phyloP scores from a whole-genome alignment of 2,329 filamentous ascomycete genomes.

The Fusarium palustre region DNA sequence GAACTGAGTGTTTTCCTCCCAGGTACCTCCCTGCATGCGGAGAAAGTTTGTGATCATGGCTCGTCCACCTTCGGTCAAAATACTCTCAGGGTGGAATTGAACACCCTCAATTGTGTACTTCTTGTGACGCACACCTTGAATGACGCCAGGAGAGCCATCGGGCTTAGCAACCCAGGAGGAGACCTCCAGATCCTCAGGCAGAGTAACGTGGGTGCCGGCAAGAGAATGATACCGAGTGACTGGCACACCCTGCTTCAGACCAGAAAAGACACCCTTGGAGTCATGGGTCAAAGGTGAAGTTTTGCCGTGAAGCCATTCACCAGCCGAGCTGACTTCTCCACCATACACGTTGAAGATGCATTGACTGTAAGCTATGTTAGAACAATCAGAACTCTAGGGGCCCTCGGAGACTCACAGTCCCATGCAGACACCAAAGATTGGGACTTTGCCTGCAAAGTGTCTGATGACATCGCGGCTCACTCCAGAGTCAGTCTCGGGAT shows the following conservation, averaged over 20 bases:
- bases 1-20: slow-evolving; percentile 80
- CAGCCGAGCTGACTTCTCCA: slow-evolving; percentile 89
- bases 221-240: slow-evolving; percentile 98
- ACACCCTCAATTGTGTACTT: slow-evolving; percentile 92
- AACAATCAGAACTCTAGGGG: neutral
- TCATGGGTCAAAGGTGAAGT: slow-evolving; percentile 93
- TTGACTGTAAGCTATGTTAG: slow-evolving; percentile 67
- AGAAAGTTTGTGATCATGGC: slow-evolving; percentile 95
- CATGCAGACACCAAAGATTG: slow-evolving; percentile 98
- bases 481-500: slow-evolving; percentile 90
- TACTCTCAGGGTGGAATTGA: slow-evolving; percentile 98
- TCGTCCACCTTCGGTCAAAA: slow-evolving; percentile 88
- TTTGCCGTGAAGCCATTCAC: slow-evolving; percentile 97
- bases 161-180: slow-evolving; percentile 87
- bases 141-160: slow-evolving; percentile 84
- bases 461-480: slow-evolving; percentile 92
- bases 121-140: slow-evolving; percentile 97
- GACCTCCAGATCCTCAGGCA: slow-evolving; percentile 87
- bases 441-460: slow-evolving; percentile 93
- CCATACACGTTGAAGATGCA: slow-evolving; percentile 97
- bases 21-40: slow-evolving; percentile 87
- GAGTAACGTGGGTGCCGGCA: slow-evolving; percentile 87
- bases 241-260: slow-evolving; percentile 81
- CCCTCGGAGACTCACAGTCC: slow-evolving; percentile 74
- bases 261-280: slow-evolving; percentile 87